Evolutionary conservation across 1,139 yeast species (phyloP), one percentile per base, ranked within the genome.

Genomic region (Yamadazyma membranifaciens): DNA sequence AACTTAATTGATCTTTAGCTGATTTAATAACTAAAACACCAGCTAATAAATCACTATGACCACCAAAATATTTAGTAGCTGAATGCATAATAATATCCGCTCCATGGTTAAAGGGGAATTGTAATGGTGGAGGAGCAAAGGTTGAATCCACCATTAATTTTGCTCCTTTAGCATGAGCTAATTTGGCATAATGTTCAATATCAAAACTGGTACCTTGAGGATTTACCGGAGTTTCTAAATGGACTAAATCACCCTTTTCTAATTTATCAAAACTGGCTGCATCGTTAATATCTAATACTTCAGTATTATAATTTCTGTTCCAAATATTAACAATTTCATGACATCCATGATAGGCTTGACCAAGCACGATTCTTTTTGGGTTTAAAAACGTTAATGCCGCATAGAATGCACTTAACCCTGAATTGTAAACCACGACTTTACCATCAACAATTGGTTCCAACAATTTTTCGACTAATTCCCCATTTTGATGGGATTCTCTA

Each of bases 91-190:
- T 79, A 53, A 87, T 62, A 59, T 89, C 96, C 26, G 84, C 95
- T 34, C 92, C 96, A 51, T 75, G 83, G 31, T 73, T 69, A 63
- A 87, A 88, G 5, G 95, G 92, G 49, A 85, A 77, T 56, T 81
- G 89, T 42, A 89, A 65, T 6, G 96, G 96, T 12, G 95, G 95
- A 17, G 97, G 97, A 3, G 96, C 97, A 60, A 91, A 83, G 0
- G 97, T 91, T 1, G 96, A 78, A 59, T 91, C 98, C 7, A 89
- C 83, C 20, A 81, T 56, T 20, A 91, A 61, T 17, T 69, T 57
- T 0, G 95, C 95, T 16, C 33, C 35, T 25, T 36, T 36, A 0
- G 69, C 64, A 56, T 88, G 95, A 0, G 95, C 92, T 40, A 70
- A 65, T 3, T 76, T 66, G 2, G 91, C 39, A 31, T 24, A 36